These are phyloP conservation scores for Ploettnerulaceae sp. DNA, from an alignment of 2,329 filamentous ascomycete species.

Conservation along the genomic window DNA sequence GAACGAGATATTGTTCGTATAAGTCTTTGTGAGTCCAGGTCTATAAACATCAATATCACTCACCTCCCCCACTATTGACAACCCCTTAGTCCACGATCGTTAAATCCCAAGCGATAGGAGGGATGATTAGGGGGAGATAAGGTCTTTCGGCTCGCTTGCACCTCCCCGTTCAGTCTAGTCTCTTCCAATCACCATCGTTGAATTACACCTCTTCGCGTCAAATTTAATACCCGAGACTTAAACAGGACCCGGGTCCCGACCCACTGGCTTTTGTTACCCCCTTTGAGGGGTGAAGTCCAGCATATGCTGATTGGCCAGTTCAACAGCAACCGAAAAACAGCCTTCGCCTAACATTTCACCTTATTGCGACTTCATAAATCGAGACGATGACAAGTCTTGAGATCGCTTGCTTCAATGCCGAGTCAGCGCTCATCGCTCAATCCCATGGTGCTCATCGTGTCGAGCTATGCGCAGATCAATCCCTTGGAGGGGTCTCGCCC, in stretches of 20 bases:
- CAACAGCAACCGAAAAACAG: neutral
- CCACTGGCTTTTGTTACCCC: neutral
- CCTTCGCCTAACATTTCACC: neutral
- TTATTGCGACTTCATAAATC: too few species aligned
- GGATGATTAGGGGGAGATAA: neutral
- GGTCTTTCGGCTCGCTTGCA: neutral
- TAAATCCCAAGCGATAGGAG: neutral
- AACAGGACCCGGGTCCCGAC: neutral
- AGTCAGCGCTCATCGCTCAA: conserved; percentile 41
- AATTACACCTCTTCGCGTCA: neutral
- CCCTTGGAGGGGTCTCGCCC: conserved; percentile 41
- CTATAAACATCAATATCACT: too few species aligned
- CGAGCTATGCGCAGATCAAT: conserved; percentile 43
- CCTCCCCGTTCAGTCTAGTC: conserved; percentile 1
- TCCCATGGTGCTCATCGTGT: conserved; percentile 44
- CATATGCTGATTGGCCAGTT: neutral
- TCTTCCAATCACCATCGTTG: conserved; percentile 1
- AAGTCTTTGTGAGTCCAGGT: too few species aligned
- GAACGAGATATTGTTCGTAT: too few species aligned
- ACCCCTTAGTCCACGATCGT: too few species aligned
- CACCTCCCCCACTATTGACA: too few species aligned
- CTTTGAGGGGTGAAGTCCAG: neutral
- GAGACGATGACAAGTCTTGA: conserved; percentile 36
- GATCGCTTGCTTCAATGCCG: conserved; percentile 44
- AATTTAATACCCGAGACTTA: neutral